A percentile compares a stretch with the other conserved stretches of the same genome.
Conservation (phyloP, 2,329 filamentous ascomycete genomes). For the Lachnellula occidentalis region DNA sequence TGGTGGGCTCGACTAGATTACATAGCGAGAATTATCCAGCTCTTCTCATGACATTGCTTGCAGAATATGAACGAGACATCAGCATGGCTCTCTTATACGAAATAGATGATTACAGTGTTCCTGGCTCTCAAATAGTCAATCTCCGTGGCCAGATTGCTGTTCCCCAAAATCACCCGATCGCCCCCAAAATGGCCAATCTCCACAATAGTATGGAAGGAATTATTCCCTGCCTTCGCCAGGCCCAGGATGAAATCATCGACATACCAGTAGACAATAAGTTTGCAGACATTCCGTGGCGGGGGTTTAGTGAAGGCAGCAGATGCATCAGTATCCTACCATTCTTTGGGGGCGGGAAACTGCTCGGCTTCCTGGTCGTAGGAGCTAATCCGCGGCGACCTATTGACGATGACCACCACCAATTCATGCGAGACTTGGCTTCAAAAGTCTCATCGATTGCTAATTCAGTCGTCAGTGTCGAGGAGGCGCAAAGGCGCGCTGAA, state of each 20-base stretch:
- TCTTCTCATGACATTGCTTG: constrained; percentile 19
- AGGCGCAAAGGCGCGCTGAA: constrained; percentile 16
- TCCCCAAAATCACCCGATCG: constrained; percentile 18
- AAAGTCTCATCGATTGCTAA: constrained; percentile 21
- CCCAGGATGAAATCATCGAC: constrained; percentile 16
- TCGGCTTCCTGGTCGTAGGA: constrained; percentile 24
- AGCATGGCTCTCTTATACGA: constrained; percentile 26
- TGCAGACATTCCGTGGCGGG: constrained; percentile 20
- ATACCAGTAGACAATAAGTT: constrained; percentile 21
- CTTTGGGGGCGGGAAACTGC: constrained; percentile 9
- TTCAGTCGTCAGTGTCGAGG: constrained; percentile 21
- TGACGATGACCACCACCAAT: constrained; percentile 22
- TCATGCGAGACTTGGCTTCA: constrained; percentile 22
- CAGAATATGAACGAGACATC: constrained; percentile 22
- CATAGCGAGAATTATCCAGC: constrained; percentile 9
- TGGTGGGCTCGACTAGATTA: constrained; percentile 13
- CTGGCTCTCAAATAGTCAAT: constrained; percentile 5
- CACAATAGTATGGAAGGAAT: constrained; percentile 15
- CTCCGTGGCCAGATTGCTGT: constrained; percentile 22
- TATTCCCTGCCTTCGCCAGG: constrained; percentile 20
- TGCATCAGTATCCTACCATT: constrained; percentile 24
- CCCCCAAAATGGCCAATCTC: constrained; percentile 14
- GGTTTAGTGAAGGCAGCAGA: constrained; percentile 21
- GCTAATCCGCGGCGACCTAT: constrained; percentile 24
- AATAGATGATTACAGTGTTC: constrained; percentile 19